Evolutionary conservation across 495 filamentous ascomycete genomes (phyloP), one percentile per base, ranked within the genome.

Genomic region (Penicillium paradoxum): DNA sequence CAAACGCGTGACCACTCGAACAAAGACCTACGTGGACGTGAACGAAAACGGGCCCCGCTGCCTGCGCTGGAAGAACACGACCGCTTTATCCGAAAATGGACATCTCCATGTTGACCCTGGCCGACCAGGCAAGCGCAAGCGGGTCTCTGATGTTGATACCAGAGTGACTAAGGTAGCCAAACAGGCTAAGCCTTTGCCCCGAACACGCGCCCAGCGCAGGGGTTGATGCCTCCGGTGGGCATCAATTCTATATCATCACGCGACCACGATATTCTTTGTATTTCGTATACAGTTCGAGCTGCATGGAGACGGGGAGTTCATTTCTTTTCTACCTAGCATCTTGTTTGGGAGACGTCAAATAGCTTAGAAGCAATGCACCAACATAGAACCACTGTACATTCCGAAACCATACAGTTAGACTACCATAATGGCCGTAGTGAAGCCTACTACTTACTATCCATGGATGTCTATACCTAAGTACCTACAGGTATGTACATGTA

Each of bases 31-130:
- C 37, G 77, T 82, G 55, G 73, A 86, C 54, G 69, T 83, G 51
- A 60, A 74, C 33, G 71, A 73, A 32, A 83, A 88, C 63, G 29
- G 49, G 9, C 63, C 59, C 13, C 82, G 87, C 21, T 97, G 91
- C 64, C 72, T 95, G 34, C 72, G 71, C 11, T 98, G 95, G 95
- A 76, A 75, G 36, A 98, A 97, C 64, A 83, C 76, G 0, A 86
- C 82, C 47, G 90, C 89, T 15, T 57, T 90, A 6, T 79, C 83
- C 2, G 84, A 96, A 27, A 66, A 87, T 38, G 91, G 91, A 2
- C 88, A 96, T 64, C 76, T 89, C 19, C 93, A 98, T 63, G 85
- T 85, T 37, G 82, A 92, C 53, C 81, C 86, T 45, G 86, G 86
- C 36, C 79, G 85, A 19, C 83, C 86, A 17, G 72, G 79, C 38